Evolutionary conservation across 352 stramenopile genomes (phyloP).

Genomic region (Pythium dissimile): DNA sequence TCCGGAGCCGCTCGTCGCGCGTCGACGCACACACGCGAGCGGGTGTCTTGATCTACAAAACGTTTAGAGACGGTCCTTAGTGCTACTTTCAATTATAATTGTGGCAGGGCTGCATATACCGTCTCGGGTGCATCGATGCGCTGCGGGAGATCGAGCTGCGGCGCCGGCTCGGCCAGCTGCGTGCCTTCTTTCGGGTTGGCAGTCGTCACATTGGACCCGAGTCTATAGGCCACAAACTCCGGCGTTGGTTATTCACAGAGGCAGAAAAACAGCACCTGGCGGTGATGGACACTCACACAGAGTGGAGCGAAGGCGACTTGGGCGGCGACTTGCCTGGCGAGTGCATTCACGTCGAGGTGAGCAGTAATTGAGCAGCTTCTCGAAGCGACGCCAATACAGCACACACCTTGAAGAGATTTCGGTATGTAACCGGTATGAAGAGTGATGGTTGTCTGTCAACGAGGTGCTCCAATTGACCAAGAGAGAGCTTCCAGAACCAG

Average conservation of each 20-base stretch:
- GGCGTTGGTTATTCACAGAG: not conserved
- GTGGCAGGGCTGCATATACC: constrained; percentile 23
- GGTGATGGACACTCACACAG: constrained; percentile 15
- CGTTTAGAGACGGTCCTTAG: no score
- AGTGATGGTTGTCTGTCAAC: no score
- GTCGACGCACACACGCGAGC: constrained; percentile 40
- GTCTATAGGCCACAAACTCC: constrained; percentile 14
- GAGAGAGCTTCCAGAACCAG: not conserved
- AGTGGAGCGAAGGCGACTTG: constrained; percentile 28
- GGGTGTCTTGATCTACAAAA: constrained; percentile 71
- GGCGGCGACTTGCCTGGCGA: constrained; percentile 55
- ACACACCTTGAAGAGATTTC: not conserved
- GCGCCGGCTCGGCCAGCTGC: constrained; percentile 66
- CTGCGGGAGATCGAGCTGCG: constrained; percentile 76
- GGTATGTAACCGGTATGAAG: constrained; percentile 9
- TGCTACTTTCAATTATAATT: no score
- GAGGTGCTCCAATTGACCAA: not conserved
- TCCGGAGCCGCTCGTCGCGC: constrained; percentile 65
- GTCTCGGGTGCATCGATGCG: constrained; percentile 69
- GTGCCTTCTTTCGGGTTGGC: constrained; percentile 60
- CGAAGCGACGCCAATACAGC: constrained; percentile 21
- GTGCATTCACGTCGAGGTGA: constrained; percentile 9
- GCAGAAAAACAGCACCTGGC: not conserved
- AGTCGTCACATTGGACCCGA: constrained; percentile 56
- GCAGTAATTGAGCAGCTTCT: not conserved